These are phyloP conservation scores for Penicillium sp. DNA, from an alignment of 2,329 filamentous ascomycete species.

Conservation along the genomic window DNA sequence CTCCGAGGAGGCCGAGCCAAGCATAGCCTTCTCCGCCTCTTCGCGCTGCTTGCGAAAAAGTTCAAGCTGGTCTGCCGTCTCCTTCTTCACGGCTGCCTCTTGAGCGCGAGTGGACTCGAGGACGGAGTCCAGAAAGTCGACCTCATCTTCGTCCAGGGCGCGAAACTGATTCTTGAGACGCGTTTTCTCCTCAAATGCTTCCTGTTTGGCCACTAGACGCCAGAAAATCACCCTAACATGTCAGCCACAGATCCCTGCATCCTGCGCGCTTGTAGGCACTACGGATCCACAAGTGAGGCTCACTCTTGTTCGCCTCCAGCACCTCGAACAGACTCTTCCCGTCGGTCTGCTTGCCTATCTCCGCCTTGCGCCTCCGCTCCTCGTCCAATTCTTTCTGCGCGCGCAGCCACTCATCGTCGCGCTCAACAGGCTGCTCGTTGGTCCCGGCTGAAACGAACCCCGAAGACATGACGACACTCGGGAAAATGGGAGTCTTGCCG, in stretches of 20 bases:
- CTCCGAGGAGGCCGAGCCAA: slow-evolving; percentile 38
- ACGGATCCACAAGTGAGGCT: slow-evolving; percentile 20
- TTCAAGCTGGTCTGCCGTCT: slow-evolving; percentile 59
- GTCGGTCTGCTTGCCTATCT: slow-evolving; percentile 52
- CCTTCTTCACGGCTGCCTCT: slow-evolving; percentile 56
- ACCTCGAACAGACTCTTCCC: slow-evolving; percentile 52
- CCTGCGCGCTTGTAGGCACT: neutral
- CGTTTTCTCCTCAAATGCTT: slow-evolving; percentile 52
- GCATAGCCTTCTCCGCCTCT: slow-evolving; percentile 53
- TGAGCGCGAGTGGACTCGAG: slow-evolving; percentile 56
- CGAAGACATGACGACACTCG: slow-evolving; percentile 40
- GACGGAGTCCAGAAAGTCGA: slow-evolving; percentile 55
- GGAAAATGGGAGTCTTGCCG: slow-evolving; percentile 9
- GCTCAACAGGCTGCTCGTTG: slow-evolving; percentile 38
- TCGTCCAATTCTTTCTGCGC: slow-evolving; percentile 48
- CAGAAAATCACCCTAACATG: slow-evolving; percentile 39
- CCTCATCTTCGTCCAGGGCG: slow-evolving; percentile 51
- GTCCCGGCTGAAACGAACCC: slow-evolving; percentile 47
- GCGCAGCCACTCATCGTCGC: slow-evolving; percentile 45
- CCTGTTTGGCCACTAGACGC: slow-evolving; percentile 47
- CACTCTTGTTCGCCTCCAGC: slow-evolving; percentile 51
- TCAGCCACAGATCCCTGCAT: slow-evolving; percentile 29
- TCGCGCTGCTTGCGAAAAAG: slow-evolving; percentile 59
- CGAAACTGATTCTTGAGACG: slow-evolving; percentile 53
- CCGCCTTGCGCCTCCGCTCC: slow-evolving; percentile 44